Conservation (phyloP, 2,329 filamentous ascomycete genomes). For the Diaporthe australafricana region DNA sequence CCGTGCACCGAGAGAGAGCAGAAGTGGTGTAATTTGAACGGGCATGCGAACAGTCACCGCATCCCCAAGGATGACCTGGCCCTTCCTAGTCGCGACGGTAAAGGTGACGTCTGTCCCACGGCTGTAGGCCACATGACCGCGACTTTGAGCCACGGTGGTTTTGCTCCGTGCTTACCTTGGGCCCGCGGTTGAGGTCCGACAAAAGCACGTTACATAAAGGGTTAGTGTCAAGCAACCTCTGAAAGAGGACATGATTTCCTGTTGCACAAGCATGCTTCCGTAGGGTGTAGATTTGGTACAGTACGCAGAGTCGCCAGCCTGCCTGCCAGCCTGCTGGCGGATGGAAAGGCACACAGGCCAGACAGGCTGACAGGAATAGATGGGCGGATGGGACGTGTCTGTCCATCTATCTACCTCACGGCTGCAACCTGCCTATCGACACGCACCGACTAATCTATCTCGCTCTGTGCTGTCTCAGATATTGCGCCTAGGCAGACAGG, state of each 20-base stretch:
- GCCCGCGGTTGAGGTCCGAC: conserved; percentile 8
- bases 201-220: conserved; percentile 22
- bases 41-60: conserved; percentile 10
- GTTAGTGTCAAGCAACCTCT: not conserved
- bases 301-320: not conserved
- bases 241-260: conserved; percentile 3
- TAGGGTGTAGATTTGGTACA: not conserved
- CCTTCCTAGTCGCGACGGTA: not conserved
- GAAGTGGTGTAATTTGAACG: conserved; percentile 13
- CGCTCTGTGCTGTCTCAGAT: not conserved
- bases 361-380: not conserved
- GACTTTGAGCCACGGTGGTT: not conserved
- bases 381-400: not conserved
- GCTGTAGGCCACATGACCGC: conserved; percentile 15
- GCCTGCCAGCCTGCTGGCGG: conserved; percentile 3
- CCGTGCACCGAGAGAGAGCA: not conserved
- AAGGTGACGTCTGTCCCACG: conserved; percentile 24
- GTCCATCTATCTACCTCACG: not conserved
- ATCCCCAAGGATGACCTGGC: not conserved
- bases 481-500: conserved; percentile 11
- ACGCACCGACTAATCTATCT: conserved; percentile 9
- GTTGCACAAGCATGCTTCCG: conserved; percentile 17
- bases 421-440: conserved; percentile 13
- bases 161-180: conserved; percentile 16
- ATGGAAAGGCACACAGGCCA: not conserved